Evolutionary conservation across 306 rosid genomes (phyloP).

Genomic region (Prunus mira): DNA sequence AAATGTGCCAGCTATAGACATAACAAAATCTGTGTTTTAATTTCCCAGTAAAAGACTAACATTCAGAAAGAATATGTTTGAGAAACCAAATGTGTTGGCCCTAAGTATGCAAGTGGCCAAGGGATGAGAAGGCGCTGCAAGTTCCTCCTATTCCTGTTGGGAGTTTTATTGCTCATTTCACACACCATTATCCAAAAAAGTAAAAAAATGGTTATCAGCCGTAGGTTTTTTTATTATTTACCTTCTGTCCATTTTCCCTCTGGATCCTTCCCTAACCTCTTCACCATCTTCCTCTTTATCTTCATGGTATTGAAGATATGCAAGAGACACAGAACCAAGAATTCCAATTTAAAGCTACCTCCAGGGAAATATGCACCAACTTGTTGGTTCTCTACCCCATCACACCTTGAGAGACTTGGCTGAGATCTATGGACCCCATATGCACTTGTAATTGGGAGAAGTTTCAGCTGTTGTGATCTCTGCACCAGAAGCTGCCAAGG

Average conservation of each 20-base stretch:
- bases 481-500: constrained; percentile 39
- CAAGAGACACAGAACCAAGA: background rate
- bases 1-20: background rate
- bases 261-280: background rate
- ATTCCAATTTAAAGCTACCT: background rate
- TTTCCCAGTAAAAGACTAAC: too few species aligned
- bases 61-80: too few species aligned
- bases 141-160: background rate
- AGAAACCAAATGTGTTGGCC: background rate
- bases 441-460: constrained; percentile 44
- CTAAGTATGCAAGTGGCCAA: background rate
- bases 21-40: background rate
- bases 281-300: background rate
- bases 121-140: background rate
- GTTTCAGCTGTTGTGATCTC: constrained; percentile 32
- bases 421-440: constrained; percentile 29
- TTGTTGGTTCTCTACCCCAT: constrained; percentile 13
- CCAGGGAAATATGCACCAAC: constrained; percentile 18
- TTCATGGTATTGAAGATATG: background rate
- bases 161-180: background rate
- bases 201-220: too few species aligned
- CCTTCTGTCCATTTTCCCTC: background rate
- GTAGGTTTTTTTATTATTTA: too few species aligned
- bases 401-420: constrained; percentile 17
- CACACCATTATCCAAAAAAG: background rate